Evolutionary conservation across 495 filamentous ascomycete genomes (phyloP).

Genomic region (Sordaria brevicollis): DNA sequence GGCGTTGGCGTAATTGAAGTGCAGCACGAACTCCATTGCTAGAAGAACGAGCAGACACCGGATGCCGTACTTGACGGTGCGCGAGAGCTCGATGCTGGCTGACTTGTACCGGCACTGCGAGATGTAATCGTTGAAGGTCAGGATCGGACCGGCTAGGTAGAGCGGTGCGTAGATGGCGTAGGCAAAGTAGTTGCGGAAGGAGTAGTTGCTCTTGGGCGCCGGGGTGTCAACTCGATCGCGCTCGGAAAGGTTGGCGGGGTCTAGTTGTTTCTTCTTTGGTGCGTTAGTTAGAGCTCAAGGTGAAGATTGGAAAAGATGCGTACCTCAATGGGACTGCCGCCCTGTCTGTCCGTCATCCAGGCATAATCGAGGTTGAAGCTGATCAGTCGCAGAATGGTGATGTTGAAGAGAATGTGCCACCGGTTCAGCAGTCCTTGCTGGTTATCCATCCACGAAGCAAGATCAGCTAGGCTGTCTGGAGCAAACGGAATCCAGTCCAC

Average conservation of each 20-base stretch:
- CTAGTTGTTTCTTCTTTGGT: slow-evolving; percentile 95
- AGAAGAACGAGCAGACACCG: slow-evolving; percentile 75
- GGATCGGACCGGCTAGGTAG: slow-evolving; percentile 83
- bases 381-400: slow-evolving; percentile 86
- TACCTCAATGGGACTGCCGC: slow-evolving; percentile 75
- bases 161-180: slow-evolving; percentile 87
- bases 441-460: slow-evolving; percentile 59
- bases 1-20: slow-evolving; percentile 88
- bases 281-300: slow-evolving; percentile 40
- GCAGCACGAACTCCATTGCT: slow-evolving; percentile 88
- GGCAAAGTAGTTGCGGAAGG: slow-evolving; percentile 73
- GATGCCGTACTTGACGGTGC: slow-evolving; percentile 67
- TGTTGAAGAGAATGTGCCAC: slow-evolving; percentile 95
- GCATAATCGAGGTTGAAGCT: slow-evolving; percentile 97
- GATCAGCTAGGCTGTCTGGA: slow-evolving; percentile 33
- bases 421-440: slow-evolving; percentile 72
- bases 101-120: slow-evolving; percentile 66
- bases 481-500: slow-evolving; percentile 38
- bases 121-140: slow-evolving; percentile 98
- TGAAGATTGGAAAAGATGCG: slow-evolving; percentile 15
- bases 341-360: slow-evolving; percentile 67
- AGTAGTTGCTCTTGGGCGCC: slow-evolving; percentile 58
- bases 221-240: slow-evolving; percentile 73
- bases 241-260: slow-evolving; percentile 75
- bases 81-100: slow-evolving; percentile 50